A percentile compares a stretch with the other conserved stretches of the same genome.
These are phyloP conservation scores for Phytophthora podocarpi DNA, from an alignment of 352 stramenopile species.

Conservation along the genomic window DNA sequence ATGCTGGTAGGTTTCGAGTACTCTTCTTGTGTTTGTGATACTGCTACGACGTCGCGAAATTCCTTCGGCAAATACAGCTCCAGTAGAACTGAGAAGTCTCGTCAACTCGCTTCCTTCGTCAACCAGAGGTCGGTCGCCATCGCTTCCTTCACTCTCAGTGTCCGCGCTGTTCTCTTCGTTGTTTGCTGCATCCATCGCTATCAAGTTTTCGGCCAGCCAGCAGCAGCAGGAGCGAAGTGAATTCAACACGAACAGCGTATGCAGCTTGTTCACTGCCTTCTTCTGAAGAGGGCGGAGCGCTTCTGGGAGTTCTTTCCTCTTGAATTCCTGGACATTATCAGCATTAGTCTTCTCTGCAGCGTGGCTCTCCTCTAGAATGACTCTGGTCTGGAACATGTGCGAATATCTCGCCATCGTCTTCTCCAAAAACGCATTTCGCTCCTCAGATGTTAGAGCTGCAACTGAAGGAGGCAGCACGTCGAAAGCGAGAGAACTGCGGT, in stretches of 20 bases:
- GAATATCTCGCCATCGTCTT: slow-evolving; percentile 20
- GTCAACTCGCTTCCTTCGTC: not conserved
- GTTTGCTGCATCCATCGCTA: slow-evolving; percentile 4
- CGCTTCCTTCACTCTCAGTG: not conserved
- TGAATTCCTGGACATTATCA: not conserved
- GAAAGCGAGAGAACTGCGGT: not conserved
- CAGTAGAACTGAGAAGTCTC: not conserved
- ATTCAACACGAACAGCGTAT: slow-evolving; percentile 60
- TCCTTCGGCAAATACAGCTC: slow-evolving; percentile 6
- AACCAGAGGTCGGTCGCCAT: not conserved
- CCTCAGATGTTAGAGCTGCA: slow-evolving; percentile 11
- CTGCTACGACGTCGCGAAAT: slow-evolving; percentile 43
- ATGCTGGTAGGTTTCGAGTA: slow-evolving; percentile 56
- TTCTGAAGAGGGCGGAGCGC: slow-evolving; percentile 40
- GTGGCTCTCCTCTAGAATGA: slow-evolving; percentile 13
- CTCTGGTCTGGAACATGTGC: slow-evolving; percentile 25
- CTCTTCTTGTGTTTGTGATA: slow-evolving; percentile 38
- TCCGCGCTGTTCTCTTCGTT: not conserved
- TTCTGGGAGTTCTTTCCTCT: slow-evolving; percentile 5
- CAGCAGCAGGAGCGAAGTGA: slow-evolving; percentile 65
- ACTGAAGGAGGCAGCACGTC: not conserved
- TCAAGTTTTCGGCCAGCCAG: slow-evolving; percentile 68
- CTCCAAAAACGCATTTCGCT: slow-evolving; percentile 23
- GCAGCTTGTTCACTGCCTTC: slow-evolving; percentile 38
- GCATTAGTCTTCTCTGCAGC: not conserved